These are phyloP conservation scores for Elsinoe batatas DNA, from an alignment of 2,329 filamentous ascomycete genomes.

Conservation along the genomic window DNA sequence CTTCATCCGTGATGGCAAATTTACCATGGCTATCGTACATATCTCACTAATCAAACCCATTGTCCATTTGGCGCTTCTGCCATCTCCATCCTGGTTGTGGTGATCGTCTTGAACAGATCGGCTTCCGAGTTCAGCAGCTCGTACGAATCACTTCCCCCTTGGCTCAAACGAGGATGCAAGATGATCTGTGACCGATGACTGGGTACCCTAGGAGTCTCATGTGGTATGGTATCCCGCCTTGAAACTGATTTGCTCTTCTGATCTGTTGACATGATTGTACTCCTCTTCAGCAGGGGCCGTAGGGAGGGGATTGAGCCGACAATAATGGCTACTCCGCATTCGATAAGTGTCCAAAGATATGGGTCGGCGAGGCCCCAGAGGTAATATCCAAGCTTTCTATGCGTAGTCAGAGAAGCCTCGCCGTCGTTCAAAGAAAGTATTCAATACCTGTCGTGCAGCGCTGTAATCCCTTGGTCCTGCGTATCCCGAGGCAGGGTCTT, in stretches of 20 bases:
- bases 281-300: constrained; percentile 14
- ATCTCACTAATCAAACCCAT: no score
- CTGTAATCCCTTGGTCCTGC: constrained; percentile 4
- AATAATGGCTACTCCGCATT: constrained; percentile 16
- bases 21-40: no score
- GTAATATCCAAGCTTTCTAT: constrained; percentile 26
- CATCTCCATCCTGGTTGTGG: background rate
- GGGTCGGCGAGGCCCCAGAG: constrained; percentile 21
- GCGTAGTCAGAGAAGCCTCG: background rate
- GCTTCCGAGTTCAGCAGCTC: constrained; percentile 5
- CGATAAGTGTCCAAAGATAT: constrained; percentile 16
- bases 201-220: background rate
- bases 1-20: no score
- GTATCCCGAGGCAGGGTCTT: background rate
- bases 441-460: constrained; percentile 12
- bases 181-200: background rate
- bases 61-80: background rate
- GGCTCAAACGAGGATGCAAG: background rate
- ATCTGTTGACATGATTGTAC: background rate
- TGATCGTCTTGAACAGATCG: background rate
- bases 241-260: background rate
- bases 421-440: background rate
- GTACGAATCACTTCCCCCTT: background rate
- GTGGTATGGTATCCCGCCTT: background rate
- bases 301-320: constrained; percentile 15